Base-by-base conservation (phyloP, 768 basidiomycete species). In the Leccinum olivaceopallidum region DNA sequence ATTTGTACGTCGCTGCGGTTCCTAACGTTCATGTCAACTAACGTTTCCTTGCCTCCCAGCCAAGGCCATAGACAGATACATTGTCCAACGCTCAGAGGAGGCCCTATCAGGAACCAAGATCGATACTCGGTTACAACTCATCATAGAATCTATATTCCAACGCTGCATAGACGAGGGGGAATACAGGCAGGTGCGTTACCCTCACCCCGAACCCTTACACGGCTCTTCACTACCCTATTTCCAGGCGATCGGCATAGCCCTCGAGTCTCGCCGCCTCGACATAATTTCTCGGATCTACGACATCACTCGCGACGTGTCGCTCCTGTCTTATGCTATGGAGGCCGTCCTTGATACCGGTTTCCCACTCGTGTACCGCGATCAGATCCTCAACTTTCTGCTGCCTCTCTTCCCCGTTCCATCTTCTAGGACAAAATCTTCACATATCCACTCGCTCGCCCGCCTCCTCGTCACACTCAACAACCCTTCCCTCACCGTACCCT, bases 41-140 rank as follows among this genome's bases (percentile, higher is more conserved):
- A 22, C 49, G 8, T 26, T 28, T 0, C 48, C 18, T 59, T n/a
- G 9, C 53, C 39, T 24, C 59, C 47, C 48, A 97, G 96, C 97
- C 68, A 95, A 93, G 72, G 95, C 95, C 56, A 94, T 99, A 68
- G 97, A 99, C 82, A 84, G 88, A 58, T 98, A 97, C 69, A 92
- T 98, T 64, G 77, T 84, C 56, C 77, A 84, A 32, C 86, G 92
- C 37, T 72, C 82, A 1, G 80, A 85, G 58, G 87, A 88, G 62
- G 70, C 77, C 12, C 75, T 69, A 6, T 57, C 70, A 2, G 80
- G 80, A 59, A 81, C 81, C 44, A 87, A 87, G 73, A 83, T 95
- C 55, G 96, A 98, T 69, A 76, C 87, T 6, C 85, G 90, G 49
- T 78, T 98, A 52, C 88, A 89, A 73, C 74, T 77, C 39, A 92